Percentiles rank a stretch among this genome's conserved stretches.
phyloP scores from a whole-genome alignment of 495 filamentous ascomycete genomes.

The Neurospora sp. region DNA sequence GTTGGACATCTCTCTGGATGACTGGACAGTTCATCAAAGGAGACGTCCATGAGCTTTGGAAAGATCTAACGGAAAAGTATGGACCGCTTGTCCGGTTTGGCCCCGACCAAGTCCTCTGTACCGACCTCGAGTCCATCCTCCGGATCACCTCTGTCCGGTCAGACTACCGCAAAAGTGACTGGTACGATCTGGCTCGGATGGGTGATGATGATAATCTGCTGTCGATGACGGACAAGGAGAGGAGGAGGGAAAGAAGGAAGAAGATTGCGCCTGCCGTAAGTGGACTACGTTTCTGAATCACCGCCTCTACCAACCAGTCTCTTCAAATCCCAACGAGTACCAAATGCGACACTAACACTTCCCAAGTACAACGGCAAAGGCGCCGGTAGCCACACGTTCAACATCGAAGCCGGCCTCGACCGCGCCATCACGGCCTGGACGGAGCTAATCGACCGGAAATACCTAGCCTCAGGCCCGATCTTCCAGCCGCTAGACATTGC shows the following conservation, averaged over 20 bases:
- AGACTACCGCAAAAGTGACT: conserved; percentile 28
- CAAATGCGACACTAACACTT: background rate
- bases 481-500: conserved; percentile 36
- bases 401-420: conserved; percentile 39
- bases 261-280: conserved; percentile 22
- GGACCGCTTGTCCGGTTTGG: conserved; percentile 19
- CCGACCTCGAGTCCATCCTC: conserved; percentile 32
- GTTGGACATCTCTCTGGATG: conserved; percentile 16
- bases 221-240: conserved; percentile 15
- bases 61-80: conserved; percentile 7
- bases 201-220: conserved; percentile 31
- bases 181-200: conserved; percentile 34
- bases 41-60: conserved; percentile 1
- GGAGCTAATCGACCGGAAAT: conserved; percentile 34
- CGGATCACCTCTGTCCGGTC: conserved; percentile 29
- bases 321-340: background rate
- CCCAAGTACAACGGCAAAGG: conserved; percentile 22
- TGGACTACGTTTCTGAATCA: no score
- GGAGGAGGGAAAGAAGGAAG: conserved; percentile 21
- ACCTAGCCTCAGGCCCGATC: conserved; percentile 31
- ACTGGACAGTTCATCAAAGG: conserved; percentile 1
- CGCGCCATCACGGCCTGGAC: conserved; percentile 34
- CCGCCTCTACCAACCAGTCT: background rate
- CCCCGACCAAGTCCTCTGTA: conserved; percentile 20
- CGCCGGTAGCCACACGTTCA: conserved; percentile 20